A percentile compares a stretch with the other conserved stretches of the same genome.
Evolutionary conservation across 768 basidiomycete species (phyloP).

Genomic region (Tricholoma terreum): DNA sequence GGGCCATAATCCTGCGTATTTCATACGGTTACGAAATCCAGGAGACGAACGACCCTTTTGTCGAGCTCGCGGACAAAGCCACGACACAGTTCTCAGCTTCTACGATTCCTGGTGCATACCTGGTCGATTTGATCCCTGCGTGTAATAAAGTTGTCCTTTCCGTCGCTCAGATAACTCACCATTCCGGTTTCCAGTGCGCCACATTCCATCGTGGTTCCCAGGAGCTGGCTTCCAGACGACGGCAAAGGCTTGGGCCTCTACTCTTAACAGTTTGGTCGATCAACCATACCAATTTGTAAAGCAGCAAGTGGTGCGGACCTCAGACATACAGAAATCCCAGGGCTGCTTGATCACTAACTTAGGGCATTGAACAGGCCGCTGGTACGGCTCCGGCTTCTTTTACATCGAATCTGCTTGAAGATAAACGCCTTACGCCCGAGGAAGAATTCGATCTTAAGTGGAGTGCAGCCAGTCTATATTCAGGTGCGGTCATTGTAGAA

Average conservation of each 20-base stretch:
- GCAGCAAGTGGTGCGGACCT: slow-evolving; percentile 50
- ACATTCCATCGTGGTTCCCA: slow-evolving; percentile 63
- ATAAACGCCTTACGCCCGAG: slow-evolving; percentile 44
- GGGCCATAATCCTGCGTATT: slow-evolving; percentile 51
- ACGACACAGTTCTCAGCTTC: slow-evolving; percentile 54
- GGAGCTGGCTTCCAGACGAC: slow-evolving; percentile 55
- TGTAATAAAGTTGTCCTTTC: slow-evolving; percentile 28
- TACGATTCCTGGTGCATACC: slow-evolving; percentile 48
- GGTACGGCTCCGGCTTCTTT: slow-evolving; percentile 60
- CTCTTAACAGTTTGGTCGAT: slow-evolving; percentile 53
- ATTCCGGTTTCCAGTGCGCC: slow-evolving; percentile 38
- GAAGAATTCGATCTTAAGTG: slow-evolving; percentile 66
- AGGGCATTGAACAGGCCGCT: slow-evolving; percentile 38
- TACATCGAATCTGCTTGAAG: slow-evolving; percentile 54
- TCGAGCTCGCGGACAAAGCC: slow-evolving; percentile 50
- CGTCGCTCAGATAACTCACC: background rate
- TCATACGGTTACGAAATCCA: slow-evolving; percentile 54
- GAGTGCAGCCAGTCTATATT: slow-evolving; percentile 57
- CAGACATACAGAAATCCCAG: background rate
- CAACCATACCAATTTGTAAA: slow-evolving; percentile 56
- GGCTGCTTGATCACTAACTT: background rate
- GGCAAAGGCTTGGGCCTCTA: slow-evolving; percentile 51
- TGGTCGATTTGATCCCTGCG: slow-evolving; percentile 50
- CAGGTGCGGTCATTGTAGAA: slow-evolving; percentile 29
- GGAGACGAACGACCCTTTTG: slow-evolving; percentile 48